Conservation (phyloP, 371 early-diverging fungal genomes). For the Mucor indicus region DNA sequence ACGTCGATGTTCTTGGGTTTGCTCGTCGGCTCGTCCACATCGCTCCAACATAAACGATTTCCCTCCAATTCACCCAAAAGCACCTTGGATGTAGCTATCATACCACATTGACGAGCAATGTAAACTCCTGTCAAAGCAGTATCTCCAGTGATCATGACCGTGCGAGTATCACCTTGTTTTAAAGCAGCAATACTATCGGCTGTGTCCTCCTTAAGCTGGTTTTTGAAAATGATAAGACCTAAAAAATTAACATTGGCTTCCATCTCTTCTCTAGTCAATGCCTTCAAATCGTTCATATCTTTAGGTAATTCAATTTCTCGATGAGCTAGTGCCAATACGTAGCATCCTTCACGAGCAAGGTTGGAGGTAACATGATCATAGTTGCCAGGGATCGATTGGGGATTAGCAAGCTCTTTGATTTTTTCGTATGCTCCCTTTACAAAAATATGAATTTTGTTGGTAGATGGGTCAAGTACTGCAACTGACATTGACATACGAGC, state of each 20-base stretch:
- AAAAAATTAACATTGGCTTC: slow-evolving; percentile 65
- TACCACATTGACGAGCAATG: slow-evolving; percentile 78
- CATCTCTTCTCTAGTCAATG: slow-evolving; percentile 61
- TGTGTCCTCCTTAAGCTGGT: slow-evolving; percentile 83
- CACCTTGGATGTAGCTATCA: slow-evolving; percentile 52
- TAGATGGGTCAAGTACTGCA: slow-evolving; percentile 58
- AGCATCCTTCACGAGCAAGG: slow-evolving; percentile 73
- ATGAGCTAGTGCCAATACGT: slow-evolving; percentile 75
- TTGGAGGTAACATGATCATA: slow-evolving; percentile 55
- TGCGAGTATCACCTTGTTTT: slow-evolving; percentile 70
- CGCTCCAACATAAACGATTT: slow-evolving; percentile 44
- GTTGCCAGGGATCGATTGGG: slow-evolving; percentile 59
- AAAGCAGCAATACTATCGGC: slow-evolving; percentile 69
- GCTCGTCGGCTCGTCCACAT: slow-evolving; percentile 48
- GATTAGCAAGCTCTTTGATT: slow-evolving; percentile 56
- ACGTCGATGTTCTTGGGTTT: slow-evolving; percentile 34
- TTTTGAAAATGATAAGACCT: slow-evolving; percentile 84
- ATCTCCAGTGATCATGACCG: slow-evolving; percentile 95
- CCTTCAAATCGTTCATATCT: slow-evolving; percentile 24
- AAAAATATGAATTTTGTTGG: slow-evolving; percentile 63
- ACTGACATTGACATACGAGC: slow-evolving; percentile 84
- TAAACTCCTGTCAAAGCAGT: slow-evolving; percentile 85
- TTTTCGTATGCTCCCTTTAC: slow-evolving; percentile 86
- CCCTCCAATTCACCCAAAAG: slow-evolving; percentile 51
- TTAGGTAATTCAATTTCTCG: slow-evolving; percentile 44